Percentiles rank a stretch among this genome's conserved stretches.
These are phyloP conservation scores for Podospora pseudocomata DNA, from an alignment of 495 filamentous ascomycete species.

Conservation along the genomic window DNA sequence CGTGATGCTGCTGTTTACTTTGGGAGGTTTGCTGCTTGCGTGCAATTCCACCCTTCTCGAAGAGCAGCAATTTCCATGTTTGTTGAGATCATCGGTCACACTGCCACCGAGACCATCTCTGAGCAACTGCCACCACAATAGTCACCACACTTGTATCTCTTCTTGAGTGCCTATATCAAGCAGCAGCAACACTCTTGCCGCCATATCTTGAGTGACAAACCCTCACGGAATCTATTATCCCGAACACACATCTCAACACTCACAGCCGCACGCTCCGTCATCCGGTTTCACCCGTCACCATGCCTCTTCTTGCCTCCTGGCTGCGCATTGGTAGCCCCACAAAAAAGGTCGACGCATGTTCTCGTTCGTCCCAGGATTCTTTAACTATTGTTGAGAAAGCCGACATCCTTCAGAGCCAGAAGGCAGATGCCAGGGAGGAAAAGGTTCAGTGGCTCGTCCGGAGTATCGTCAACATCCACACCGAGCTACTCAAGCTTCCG, in stretches of 20 bases:
- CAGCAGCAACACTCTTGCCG: neutral
- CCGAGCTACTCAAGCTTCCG: slow-evolving; percentile 21
- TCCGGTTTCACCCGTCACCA: neutral
- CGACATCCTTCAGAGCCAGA: slow-evolving; percentile 16
- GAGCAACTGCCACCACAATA: too few species aligned
- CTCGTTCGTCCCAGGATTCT: slow-evolving; percentile 20
- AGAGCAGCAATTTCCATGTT: too few species aligned
- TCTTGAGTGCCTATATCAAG: neutral
- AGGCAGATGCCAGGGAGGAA: slow-evolving; percentile 4
- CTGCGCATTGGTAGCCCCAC: slow-evolving; percentile 19
- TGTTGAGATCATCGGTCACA: neutral
- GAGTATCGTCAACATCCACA: slow-evolving; percentile 23
- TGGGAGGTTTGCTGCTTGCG: neutral
- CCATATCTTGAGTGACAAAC: neutral
- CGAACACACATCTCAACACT: neutral
- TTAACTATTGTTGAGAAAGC: slow-evolving; percentile 26
- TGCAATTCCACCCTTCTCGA: neutral
- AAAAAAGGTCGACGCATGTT: slow-evolving; percentile 9
- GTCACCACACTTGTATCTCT: too few species aligned
- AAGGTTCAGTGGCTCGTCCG: slow-evolving; percentile 17
- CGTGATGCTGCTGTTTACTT: neutral
- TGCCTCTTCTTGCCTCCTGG: slow-evolving; percentile 20
- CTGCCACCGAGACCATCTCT: neutral
- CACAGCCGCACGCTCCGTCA: neutral
- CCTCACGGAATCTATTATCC: neutral